A percentile compares a stretch with the other conserved stretches of the same genome.
phyloP scores from a whole-genome alignment of 805 yeast species.

The Metschnikowia proteae region DNA sequence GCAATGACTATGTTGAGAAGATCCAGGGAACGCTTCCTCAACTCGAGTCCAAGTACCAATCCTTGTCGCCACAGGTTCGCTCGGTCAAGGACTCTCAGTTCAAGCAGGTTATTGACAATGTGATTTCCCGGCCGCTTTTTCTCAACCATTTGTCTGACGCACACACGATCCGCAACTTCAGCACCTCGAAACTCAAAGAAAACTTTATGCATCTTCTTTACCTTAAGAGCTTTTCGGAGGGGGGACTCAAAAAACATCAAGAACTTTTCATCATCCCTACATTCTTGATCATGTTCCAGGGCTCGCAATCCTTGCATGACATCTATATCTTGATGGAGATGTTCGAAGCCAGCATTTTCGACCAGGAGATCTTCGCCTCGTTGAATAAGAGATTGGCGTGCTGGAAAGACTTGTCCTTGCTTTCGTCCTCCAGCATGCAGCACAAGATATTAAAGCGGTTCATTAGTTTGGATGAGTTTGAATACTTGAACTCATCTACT shows the following conservation, averaged over 20 bases:
- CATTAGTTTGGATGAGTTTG: slow-evolving; percentile 30
- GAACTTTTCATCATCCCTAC: slow-evolving; percentile 38
- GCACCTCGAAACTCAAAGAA: slow-evolving; percentile 15
- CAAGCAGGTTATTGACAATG: slow-evolving; percentile 21
- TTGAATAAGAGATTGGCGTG: slow-evolving; percentile 25
- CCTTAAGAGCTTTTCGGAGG: slow-evolving; percentile 35
- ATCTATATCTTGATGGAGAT: slow-evolving; percentile 32
- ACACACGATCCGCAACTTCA: slow-evolving; percentile 1
- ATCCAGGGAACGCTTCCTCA: slow-evolving; percentile 19
- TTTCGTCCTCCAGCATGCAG: slow-evolving; percentile 19
- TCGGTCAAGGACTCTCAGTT: slow-evolving; percentile 34
- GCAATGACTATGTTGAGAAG: slow-evolving; percentile 16
- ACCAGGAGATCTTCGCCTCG: slow-evolving; percentile 23
- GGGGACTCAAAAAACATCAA: slow-evolving; percentile 37
- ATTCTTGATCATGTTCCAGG: slow-evolving; percentile 29
- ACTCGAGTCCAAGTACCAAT: slow-evolving; percentile 21
- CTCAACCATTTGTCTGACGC: slow-evolving; percentile 18
- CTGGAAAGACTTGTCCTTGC: slow-evolving; percentile 26
- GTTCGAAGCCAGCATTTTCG: slow-evolving; percentile 31
- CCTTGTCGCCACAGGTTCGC: slow-evolving; percentile 27
- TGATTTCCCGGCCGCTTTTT: slow-evolving; percentile 31
- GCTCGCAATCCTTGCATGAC: slow-evolving; percentile 20
- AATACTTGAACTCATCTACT: slow-evolving; percentile 25
- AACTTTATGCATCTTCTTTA: slow-evolving; percentile 32
- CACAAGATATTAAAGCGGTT: slow-evolving; percentile 24